Conservation (phyloP, 2,329 filamentous ascomycete species). For the Scytalidium lignicola region DNA sequence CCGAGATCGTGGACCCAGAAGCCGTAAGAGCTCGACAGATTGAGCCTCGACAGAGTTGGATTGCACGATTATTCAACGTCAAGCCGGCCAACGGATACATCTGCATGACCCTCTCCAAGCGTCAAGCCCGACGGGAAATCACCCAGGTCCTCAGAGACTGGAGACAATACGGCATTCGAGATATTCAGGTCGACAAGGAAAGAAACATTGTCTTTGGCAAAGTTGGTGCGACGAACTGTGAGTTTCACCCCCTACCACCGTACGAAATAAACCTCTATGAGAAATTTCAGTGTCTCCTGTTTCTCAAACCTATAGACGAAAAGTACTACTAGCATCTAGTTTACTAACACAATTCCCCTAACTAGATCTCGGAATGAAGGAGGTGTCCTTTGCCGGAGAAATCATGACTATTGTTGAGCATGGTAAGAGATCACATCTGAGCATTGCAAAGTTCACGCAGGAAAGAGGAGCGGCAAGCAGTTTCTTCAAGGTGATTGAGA, state of each 20-base stretch:
- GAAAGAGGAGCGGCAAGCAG: constrained; percentile 88
- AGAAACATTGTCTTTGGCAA: constrained; percentile 75
- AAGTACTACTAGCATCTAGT: too few species aligned
- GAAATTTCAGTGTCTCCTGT: too few species aligned
- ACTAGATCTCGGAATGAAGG: constrained; percentile 77
- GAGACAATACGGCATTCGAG: constrained; percentile 74
- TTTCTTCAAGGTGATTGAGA: constrained; percentile 78
- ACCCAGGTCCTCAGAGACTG: constrained; percentile 71
- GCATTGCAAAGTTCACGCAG: constrained; percentile 81
- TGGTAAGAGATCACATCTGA: constrained; percentile 68
- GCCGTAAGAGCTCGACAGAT: constrained; percentile 38
- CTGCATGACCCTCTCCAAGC: constrained; percentile 68
- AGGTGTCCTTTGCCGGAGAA: constrained; percentile 82
- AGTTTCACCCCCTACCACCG: constrained; percentile 30
- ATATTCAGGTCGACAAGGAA: constrained; percentile 73
- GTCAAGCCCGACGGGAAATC: constrained; percentile 72
- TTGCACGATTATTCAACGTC: constrained; percentile 82
- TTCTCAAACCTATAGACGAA: too few species aligned
- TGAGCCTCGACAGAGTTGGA: constrained; percentile 75
- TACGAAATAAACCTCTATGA: too few species aligned
- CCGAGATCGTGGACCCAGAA: constrained; percentile 21
- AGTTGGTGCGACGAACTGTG: constrained; percentile 74
- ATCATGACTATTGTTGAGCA: constrained; percentile 87
- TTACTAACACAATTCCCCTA: too few species aligned
- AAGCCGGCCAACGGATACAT: constrained; percentile 74